Percentiles rank a stretch among this genome's conserved stretches.
Evolutionary conservation across 1,139 yeast genomes (phyloP).

Genomic region (Lodderomyces margitis): DNA sequence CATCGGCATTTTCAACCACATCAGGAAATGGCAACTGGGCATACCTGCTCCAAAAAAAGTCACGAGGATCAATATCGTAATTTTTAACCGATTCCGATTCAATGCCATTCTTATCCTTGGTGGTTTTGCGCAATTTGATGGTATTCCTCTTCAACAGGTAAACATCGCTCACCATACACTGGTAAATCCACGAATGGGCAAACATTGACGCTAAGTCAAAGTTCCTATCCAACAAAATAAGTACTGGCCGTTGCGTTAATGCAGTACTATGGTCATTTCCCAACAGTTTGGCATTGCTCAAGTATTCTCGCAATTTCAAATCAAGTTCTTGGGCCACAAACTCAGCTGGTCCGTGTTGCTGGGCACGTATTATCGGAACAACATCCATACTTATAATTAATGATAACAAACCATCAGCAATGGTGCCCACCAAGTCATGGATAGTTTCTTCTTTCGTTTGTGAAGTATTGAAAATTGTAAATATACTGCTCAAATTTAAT

Average conservation of each 20-base stretch:
- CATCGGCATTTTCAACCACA: slow-evolving; percentile 93
- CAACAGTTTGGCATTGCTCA: slow-evolving; percentile 54
- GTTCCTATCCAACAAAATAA: slow-evolving; percentile 81
- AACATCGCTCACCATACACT: slow-evolving; percentile 93
- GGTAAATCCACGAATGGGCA: slow-evolving; percentile 96
- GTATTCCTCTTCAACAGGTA: slow-evolving; percentile 78
- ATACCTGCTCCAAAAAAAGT: slow-evolving; percentile 86
- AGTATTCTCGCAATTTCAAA: slow-evolving; percentile 76
- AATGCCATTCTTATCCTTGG: slow-evolving; percentile 27
- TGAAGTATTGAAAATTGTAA: slow-evolving; percentile 68
- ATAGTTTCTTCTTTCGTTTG: slow-evolving; percentile 72
- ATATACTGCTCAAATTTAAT: slow-evolving; percentile 65
- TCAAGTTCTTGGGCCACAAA: slow-evolving; percentile 87
- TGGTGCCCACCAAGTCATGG: slow-evolving; percentile 60
- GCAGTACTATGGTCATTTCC: slow-evolving; percentile 41
- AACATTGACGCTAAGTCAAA: slow-evolving; percentile 92
- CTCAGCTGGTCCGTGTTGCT: slow-evolving; percentile 94
- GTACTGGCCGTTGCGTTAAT: slow-evolving; percentile 61
- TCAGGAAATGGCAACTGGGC: slow-evolving; percentile 93
- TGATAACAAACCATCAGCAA: slow-evolving; percentile 80
- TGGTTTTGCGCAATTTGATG: slow-evolving; percentile 42
- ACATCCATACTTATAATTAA: slow-evolving; percentile 73
- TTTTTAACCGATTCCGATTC: slow-evolving; percentile 43
- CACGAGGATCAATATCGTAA: slow-evolving; percentile 87
- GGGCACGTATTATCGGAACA: slow-evolving; percentile 88